Evolutionary conservation across 208 protist species (phyloP), one percentile per base, ranked within the genome.

Genomic region (Leishmania gerbilli): DNA sequence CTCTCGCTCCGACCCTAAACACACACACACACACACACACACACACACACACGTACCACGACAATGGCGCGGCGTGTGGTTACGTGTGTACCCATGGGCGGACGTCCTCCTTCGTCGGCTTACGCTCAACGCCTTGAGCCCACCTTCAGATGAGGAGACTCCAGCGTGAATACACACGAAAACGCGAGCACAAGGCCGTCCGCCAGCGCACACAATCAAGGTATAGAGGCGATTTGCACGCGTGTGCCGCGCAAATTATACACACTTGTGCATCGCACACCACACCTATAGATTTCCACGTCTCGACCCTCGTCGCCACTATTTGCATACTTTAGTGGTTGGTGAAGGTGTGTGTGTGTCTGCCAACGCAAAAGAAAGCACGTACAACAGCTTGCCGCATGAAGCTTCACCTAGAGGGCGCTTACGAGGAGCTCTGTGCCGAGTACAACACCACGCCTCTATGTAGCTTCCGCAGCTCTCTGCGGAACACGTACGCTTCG

Each of bases 401-500:
- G 85, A 80, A 56, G 51, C 74, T 88, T 21, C 78, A 86, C 15
- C 82, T 88, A 0, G 58, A 80, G 8, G 64, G 45, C 21, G 55
- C 79, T 3, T 88, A 88, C 42, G 65, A 58, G 58, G 37, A 64
- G 11, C 71, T 88, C 21, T 88, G 82, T 34, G 51, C n/a, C 27
- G 76, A 84, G 71, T 83, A 86, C 72, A 72, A 86, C 76, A 78
- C 71, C 1, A 74, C 53, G 19, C 85, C 85, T 1, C 21, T 77
- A 4, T 21, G 3, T 0, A 69, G 27, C 15, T 83, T 88, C 27
- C 71, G 47, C 17, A 58, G 37, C 24, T 74, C 45, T 37, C 82
- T 88, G 24, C 4, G 58, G 55, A 80, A 77, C 79, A 81, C 83
- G 7, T 80, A 77, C 62, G 77, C 78, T 19, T 56, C 62, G 0